These are phyloP conservation scores for Globisporangium apiculatum DNA, from an alignment of 352 stramenopile species.

Conservation along the genomic window DNA sequence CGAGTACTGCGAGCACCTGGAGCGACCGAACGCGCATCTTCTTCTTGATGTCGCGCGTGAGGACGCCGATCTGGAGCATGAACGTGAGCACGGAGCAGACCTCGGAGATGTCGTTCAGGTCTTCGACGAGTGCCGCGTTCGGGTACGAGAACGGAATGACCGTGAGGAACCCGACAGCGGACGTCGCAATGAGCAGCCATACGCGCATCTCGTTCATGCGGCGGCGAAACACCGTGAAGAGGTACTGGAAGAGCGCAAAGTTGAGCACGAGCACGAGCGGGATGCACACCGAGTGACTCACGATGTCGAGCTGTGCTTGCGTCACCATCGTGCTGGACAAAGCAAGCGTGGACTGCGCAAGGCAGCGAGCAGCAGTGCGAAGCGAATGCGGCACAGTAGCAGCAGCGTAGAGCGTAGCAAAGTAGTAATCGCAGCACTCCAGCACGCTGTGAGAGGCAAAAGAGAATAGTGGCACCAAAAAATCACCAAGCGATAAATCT, in stretches of 20 bases:
- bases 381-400: neutral
- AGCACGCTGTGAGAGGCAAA: no score
- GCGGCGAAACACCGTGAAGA: slow-evolving; percentile 23
- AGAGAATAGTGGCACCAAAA: no score
- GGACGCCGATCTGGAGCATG: slow-evolving; percentile 27
- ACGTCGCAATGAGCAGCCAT: slow-evolving; percentile 8
- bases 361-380: neutral
- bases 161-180: slow-evolving; percentile 15
- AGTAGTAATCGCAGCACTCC: no score
- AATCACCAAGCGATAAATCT: no score
- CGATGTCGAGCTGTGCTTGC: neutral
- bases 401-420: no score
- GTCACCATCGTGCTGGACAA: neutral
- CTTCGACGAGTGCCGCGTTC: slow-evolving; percentile 12
- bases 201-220: slow-evolving; percentile 16
- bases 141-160: slow-evolving; percentile 21
- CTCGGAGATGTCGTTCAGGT: slow-evolving; percentile 32
- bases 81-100: slow-evolving; percentile 27
- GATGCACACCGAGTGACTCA: neutral
- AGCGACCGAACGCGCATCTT: slow-evolving; percentile 15
- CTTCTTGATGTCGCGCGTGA: slow-evolving; percentile 21
- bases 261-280: slow-evolving; percentile 32
- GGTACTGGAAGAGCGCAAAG: slow-evolving; percentile 35
- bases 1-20: neutral
- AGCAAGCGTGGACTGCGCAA: neutral